A percentile compares a stretch with the other conserved stretches of the same genome.
Conservation (phyloP, 2,329 filamentous ascomycete genomes). For the Sordariomycetes sp. region DNA sequence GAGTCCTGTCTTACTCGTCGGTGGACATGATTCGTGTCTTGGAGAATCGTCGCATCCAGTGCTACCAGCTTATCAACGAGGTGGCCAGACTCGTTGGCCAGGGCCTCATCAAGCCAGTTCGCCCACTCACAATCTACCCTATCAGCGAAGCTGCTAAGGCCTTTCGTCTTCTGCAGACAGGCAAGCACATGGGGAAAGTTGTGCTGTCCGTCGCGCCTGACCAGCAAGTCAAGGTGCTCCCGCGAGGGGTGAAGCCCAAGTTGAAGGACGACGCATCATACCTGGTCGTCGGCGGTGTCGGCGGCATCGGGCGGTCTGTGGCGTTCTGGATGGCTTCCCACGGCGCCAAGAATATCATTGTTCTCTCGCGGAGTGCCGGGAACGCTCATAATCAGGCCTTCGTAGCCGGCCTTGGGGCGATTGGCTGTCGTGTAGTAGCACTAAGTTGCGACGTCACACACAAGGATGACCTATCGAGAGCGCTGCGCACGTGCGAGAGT, state of each 20-base stretch:
- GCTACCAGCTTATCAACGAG: too few relatives aligned
- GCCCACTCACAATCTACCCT: slow-evolving; percentile 13
- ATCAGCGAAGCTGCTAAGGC: slow-evolving; percentile 22
- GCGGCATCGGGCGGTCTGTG: slow-evolving; percentile 24
- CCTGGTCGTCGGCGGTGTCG: slow-evolving; percentile 20
- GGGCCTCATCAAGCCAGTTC: slow-evolving; percentile 14
- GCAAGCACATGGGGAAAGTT: slow-evolving; percentile 31
- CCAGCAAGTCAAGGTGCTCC: background rate
- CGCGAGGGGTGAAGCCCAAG: background rate
- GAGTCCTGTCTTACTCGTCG: too few relatives aligned
- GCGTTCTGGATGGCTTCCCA: slow-evolving; percentile 37
- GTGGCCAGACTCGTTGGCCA: too few relatives aligned
- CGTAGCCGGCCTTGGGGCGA: slow-evolving; percentile 12
- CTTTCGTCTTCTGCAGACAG: slow-evolving; percentile 32
- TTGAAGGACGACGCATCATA: slow-evolving; percentile 14
- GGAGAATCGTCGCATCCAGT: too few relatives aligned
- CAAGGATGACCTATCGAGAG: slow-evolving; percentile 16
- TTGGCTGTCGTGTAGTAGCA: too few relatives aligned
- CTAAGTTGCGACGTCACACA: slow-evolving; percentile 12
- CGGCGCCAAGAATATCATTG: slow-evolving; percentile 37
- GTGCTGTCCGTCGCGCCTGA: slow-evolving; percentile 16
- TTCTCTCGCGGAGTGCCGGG: slow-evolving; percentile 34
- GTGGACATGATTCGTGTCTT: too few relatives aligned
- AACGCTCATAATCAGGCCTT: slow-evolving; percentile 7
- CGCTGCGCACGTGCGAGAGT: slow-evolving; percentile 5